Evolutionary conservation across 441 rosid genomes (phyloP), one percentile per base, ranked within the genome.

Genomic region (Biscutella laevigata): DNA sequence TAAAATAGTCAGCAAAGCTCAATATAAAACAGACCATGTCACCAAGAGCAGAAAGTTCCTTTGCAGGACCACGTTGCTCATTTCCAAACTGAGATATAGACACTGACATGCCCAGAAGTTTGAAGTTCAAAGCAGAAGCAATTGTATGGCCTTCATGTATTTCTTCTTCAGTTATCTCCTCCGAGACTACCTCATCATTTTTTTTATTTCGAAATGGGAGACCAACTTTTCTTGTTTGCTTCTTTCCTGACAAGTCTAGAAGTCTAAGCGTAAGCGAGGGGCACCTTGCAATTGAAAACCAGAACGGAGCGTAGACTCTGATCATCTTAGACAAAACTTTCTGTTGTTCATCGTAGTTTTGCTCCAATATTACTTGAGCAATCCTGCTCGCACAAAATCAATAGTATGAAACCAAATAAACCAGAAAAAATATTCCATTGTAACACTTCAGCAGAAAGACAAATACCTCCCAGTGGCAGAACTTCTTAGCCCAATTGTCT

Each of bases 61-160:
- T 80, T 58, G 74, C 71, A 17, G 95, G 88, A 65, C 95, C 97
- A 74, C 76, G 69, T 51, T 62, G 75, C 67, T 78, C 82, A 53
- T 64, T 69, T 62, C 76, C 73, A 59, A 74, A 58, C 41, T 65
- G 77, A 50, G 79, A 57, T 62, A 87, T 64, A 53, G 96, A 78
- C 39, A 77, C 89, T 56, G 91, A 84, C 12, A 94, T 76, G 40
- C 95, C 87, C 67, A 76, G 48, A 34, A 67, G 28, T 33, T 82
- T 84, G 65, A 89, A 94, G 76, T 94, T 94, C 74, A 94, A 71
- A 25, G 84, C 77, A 28, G 99, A 94, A 64, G 95, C 95, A 74
- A 94, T 89, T 46, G 97, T 89, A 76, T 75, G 71, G 40, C 96
- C 95, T 69, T 81, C 86, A 66, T 71, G 67, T 51, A 89, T 75